Evolutionary conservation across 805 yeast species (phyloP), one percentile per base, ranked within the genome.

Genomic region (Wickerhamomyces bisporus): DNA sequence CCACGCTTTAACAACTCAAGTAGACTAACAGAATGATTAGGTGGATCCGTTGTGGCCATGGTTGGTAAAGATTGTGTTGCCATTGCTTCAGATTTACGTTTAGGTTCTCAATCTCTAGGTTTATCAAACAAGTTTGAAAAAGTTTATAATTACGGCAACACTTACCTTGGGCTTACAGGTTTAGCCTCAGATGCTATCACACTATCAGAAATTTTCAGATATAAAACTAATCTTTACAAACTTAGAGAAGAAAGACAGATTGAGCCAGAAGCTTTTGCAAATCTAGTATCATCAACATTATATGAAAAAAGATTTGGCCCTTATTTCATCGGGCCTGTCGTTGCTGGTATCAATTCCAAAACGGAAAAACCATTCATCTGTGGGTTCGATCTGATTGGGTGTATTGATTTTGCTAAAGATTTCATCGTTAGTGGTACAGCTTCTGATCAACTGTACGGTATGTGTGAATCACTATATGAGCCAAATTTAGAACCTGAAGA

Each of bases 41-140:
- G 97, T 66, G 98, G 99, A 65, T 75, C 95, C 47, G 96, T 95
- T 36, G 95, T 94, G 25, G 98, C 98, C 48, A 93, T 93, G 99
- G 82, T 82, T 19, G 99, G 99, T 54, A 89, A 94, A 59, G 97
- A 88, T 52, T 93, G 99, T 71, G 89, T 93, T 39, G 98, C 98
- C 23, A 88, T 93, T 55, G 99, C 97, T 4, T 82, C 93, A 53
- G 99, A 93, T 65, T 70, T 93, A 57, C 81, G 98, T 55, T 70
- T 93, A 45, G 99, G 99, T 17, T 79, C 80, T 60, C 98, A 93
- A 62, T 86, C 96, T 6, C 70, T 93, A 18, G 97, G 98, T 39
- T 78, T 93, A 33, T 71, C 97, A 34, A 88, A 88, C 62, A 82
- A 88, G 55, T 94, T 93, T 62, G 97, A 93, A 57, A 93, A 93